These are phyloP conservation scores for Dorcoceras hygrometricum DNA, from an alignment of 257 asterid genomes.

Conservation along the genomic window DNA sequence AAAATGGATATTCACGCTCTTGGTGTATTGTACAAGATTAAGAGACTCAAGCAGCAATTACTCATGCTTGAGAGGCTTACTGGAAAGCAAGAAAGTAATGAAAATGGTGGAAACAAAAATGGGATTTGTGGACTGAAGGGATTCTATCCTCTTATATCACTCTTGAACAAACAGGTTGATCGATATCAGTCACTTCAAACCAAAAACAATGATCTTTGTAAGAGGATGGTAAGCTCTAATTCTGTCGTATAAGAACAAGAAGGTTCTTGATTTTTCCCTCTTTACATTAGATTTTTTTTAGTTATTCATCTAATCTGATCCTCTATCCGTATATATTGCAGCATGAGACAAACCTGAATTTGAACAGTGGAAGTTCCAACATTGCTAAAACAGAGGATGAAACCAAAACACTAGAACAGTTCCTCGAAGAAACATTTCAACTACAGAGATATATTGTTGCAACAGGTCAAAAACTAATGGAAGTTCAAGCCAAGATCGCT, in stretches of 20 bases:
- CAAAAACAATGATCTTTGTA: slow-evolving; percentile 74
- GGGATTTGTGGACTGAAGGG: slow-evolving; percentile 35
- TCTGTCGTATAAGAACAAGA: background rate
- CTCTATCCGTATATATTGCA: slow-evolving; percentile 29
- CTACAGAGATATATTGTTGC: slow-evolving; percentile 87
- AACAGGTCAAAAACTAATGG: slow-evolving; percentile 77
- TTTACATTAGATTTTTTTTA: background rate
- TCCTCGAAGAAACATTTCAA: slow-evolving; percentile 90
- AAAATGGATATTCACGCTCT: slow-evolving; percentile 90
- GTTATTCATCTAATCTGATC: background rate
- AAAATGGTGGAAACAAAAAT: slow-evolving; percentile 32
- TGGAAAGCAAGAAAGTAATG: slow-evolving; percentile 58
- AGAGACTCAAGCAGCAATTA: slow-evolving; percentile 86
- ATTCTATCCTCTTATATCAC: slow-evolving; percentile 44
- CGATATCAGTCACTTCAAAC: slow-evolving; percentile 83
- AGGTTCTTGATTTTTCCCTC: background rate
- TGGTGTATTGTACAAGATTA: slow-evolving; percentile 87
- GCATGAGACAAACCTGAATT: slow-evolving; percentile 49
- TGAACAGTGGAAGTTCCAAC: slow-evolving; percentile 39
- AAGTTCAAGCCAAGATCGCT: slow-evolving; percentile 66
- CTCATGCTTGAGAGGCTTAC: slow-evolving; percentile 76
- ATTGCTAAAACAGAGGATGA: slow-evolving; percentile 61
- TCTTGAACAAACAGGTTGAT: slow-evolving; percentile 68
- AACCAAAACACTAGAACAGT: slow-evolving; percentile 63
- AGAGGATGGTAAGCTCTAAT: slow-evolving; percentile 61